A percentile compares a stretch with the other conserved stretches of the same genome.
These are phyloP conservation scores for Oemleria cerasiformis DNA, from an alignment of 306 rosid genomes.

Conservation along the genomic window DNA sequence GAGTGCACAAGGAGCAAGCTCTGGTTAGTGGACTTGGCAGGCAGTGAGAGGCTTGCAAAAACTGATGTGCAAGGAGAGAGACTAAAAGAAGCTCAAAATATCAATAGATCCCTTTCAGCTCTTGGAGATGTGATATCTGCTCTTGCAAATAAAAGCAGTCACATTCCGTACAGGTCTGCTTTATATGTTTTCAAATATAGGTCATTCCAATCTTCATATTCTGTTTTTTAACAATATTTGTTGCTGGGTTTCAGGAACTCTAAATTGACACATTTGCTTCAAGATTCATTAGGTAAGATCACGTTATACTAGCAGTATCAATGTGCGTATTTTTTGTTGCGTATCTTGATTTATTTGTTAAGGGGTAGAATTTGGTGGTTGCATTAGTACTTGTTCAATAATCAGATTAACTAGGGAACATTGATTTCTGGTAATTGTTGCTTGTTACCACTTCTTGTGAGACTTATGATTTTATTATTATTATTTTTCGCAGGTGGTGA, in stretches of 20 bases:
- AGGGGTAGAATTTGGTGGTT: not conserved
- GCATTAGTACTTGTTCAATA: not conserved
- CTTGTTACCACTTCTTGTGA: too few species aligned
- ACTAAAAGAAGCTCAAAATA: slow-evolving; percentile 30
- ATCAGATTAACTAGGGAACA: not conserved
- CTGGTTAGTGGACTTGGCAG: slow-evolving; percentile 30
- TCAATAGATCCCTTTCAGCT: slow-evolving; percentile 29
- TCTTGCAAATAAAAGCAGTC: slow-evolving; percentile 18
- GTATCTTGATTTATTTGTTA: not conserved
- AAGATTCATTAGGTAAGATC: slow-evolving; percentile 27
- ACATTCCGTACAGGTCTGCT: slow-evolving; percentile 21
- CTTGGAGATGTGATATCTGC: slow-evolving; percentile 32
- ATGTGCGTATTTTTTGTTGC: not conserved
- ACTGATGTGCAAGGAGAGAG: slow-evolving; percentile 26
- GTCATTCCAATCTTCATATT: not conserved
- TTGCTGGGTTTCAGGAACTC: slow-evolving; percentile 18
- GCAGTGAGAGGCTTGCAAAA: slow-evolving; percentile 28
- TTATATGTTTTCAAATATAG: not conserved
- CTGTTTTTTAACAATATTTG: not conserved
- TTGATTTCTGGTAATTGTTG: not conserved
- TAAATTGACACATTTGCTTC: slow-evolving; percentile 30
- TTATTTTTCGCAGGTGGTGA: slow-evolving; percentile 21
- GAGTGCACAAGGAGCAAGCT: slow-evolving; percentile 19
- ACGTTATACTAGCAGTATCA: not conserved
- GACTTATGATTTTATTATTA: not conserved